A percentile compares a stretch with the other conserved stretches of the same genome.
Evolutionary conservation across 495 filamentous ascomycete genomes (phyloP).

Genomic region (Annulohypoxylon nitens): DNA sequence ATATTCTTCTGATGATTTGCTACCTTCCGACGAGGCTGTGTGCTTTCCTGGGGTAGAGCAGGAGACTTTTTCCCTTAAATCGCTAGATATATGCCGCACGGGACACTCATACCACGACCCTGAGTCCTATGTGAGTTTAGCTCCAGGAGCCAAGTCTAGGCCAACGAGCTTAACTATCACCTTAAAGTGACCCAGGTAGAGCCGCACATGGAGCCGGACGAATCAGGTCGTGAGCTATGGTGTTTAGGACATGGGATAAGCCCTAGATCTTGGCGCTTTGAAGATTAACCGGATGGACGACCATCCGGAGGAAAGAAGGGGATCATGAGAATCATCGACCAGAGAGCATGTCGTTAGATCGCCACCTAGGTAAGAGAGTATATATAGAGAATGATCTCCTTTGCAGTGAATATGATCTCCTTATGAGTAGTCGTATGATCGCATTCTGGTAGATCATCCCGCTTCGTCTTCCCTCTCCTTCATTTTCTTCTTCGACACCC

Average conservation of each 20-base stretch:
- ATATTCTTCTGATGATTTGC: constrained; percentile 27
- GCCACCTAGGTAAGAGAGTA: constrained; percentile 31
- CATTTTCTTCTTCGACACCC: constrained; percentile 45
- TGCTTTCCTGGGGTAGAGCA: constrained; percentile 21
- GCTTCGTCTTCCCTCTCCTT: constrained; percentile 37
- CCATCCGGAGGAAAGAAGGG: constrained; percentile 33
- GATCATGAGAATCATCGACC: constrained; percentile 38
- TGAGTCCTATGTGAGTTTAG: constrained; percentile 25
- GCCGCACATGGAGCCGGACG: constrained; percentile 28
- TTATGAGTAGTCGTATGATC: constrained; percentile 44
- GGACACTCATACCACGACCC: constrained; percentile 14
- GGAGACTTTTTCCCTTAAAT: constrained; percentile 6
- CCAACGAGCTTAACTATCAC: constrained; percentile 17
- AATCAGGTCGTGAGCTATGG: constrained; percentile 23
- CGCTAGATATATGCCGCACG: constrained; percentile 8
- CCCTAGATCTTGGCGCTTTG: constrained; percentile 38
- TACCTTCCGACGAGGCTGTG: constrained; percentile 12
- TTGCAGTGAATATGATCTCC: constrained; percentile 37
- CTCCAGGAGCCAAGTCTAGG: constrained; percentile 25
- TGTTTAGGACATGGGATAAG: constrained; percentile 17
- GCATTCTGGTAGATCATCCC: constrained; percentile 39
- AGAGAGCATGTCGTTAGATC: constrained; percentile 31
- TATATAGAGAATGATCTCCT: constrained; percentile 42
- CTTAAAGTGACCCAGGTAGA: constrained; percentile 21
- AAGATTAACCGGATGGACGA: constrained; percentile 42